Base-by-base conservation (phyloP, 2,329 filamentous ascomycete species). In the Fusarium poae region DNA sequence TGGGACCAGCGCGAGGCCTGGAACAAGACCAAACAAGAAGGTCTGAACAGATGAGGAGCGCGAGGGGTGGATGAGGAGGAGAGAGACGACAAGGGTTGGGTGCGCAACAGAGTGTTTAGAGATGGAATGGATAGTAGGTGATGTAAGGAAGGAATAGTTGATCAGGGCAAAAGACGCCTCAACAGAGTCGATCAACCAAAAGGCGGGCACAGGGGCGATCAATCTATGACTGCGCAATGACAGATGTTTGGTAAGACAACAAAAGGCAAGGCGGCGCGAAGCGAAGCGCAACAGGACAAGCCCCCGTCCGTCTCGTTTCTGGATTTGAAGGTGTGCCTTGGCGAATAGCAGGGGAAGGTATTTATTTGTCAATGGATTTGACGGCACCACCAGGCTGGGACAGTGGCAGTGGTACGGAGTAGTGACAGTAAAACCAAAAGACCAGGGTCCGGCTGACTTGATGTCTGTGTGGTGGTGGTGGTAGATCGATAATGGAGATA, bases 351-450 rank as follows among this genome's bases (percentile, higher is more conserved):
- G 59, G 67, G 67, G 62, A 49, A 56, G 48, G 59, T 21, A 39
- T 66, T 57, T 21, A 39, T 66, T 57, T 42, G 50, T 68, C 50
- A 65, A 70, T 61, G 44, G 39, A 42, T 43, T 67, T 51, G 37
- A 65, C 52, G 42, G 67, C 67, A 70, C 63, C 67, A 65, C 67
- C 67, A 71, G 63, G 40, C 59, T 54, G 67, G 67, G 32, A 70
- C 59, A 21, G 59, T 68, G 55, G 57, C 34, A 35, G 34, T 35
- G 34, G 34, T 18, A n/a, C n/a, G n/a, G n/a, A 35, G n/a, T 39
- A 39, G 12, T 20, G 35, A 56, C 18, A 58, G 34, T 62, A 49
- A 52, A 58, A 44, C 56, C 48, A 57, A 66, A 57, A 65, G 62
- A 65, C 66, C 49, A 30, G 67, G 67, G 62, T 59, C 39, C 43